These are phyloP conservation scores for Thinopyrum elongatum DNA, from an alignment of 176 grass and related monocot species.

Conservation along the genomic window DNA sequence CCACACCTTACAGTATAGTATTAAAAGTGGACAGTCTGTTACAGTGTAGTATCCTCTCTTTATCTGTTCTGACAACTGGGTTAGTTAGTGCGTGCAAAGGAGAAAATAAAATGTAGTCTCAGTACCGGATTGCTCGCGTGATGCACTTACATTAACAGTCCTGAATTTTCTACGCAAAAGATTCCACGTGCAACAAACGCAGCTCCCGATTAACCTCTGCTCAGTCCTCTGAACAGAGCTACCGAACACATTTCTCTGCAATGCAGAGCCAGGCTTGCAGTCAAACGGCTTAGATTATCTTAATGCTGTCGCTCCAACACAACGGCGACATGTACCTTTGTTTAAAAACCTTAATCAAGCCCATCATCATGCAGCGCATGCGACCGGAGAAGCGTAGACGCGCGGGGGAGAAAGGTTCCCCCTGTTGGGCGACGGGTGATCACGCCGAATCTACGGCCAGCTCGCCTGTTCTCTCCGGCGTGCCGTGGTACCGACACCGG, in stretches of 20 bases:
- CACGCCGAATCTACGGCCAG: conserved; percentile 47
- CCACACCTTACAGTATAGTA: neutral
- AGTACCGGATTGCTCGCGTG: neutral
- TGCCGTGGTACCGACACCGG: conserved; percentile 10
- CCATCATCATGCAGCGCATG: neutral
- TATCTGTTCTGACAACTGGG: neutral
- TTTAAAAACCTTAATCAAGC: neutral
- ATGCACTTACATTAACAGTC: neutral
- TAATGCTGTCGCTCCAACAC: neutral
- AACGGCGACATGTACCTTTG: neutral
- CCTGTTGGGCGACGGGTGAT: neutral
- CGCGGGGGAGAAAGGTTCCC: conserved; percentile 21
- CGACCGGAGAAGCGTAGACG: neutral
- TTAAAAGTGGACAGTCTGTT: neutral
- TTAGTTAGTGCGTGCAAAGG: neutral
- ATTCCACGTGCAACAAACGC: neutral
- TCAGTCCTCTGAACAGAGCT: neutral
- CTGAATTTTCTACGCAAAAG: neutral
- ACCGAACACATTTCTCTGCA: conserved; percentile 6
- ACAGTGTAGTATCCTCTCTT: neutral
- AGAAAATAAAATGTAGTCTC: neutral
- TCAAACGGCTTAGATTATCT: conserved; percentile 26
- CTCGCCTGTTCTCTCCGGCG: conserved; percentile 1
- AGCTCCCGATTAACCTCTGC: neutral
- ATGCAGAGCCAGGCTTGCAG: conserved; percentile 20